Evolutionary conservation across 345 rosid species (phyloP), one percentile per base, ranked within the genome.

Genomic region (Rubroshorea leprosula): DNA sequence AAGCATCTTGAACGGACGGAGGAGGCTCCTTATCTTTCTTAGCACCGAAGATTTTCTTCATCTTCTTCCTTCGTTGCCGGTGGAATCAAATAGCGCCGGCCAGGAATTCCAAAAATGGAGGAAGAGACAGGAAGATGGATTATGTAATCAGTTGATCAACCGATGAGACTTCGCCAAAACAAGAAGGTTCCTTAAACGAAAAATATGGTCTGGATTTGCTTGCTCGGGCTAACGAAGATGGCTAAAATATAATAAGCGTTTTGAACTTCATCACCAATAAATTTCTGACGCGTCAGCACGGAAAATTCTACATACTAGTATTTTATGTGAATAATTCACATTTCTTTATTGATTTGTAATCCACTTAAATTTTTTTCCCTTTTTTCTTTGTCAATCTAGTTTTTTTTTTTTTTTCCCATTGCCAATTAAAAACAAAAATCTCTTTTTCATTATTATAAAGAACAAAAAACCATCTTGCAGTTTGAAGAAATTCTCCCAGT

Each of bases 21-120:
- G 98, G 89, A 25, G 96, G 96, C 54, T 86, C 98, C 68, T 92
- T 92, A 51, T 92, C 86, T 51, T 92, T 92, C 89, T 86, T 86
- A 27, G 53, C 73, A 61, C 98, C 98, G 54, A 92, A 92, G 0
- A 92, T 86, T 72, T 87, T 86, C 86, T 64, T 83, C 98, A 92
- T 92, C 74, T 72, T 76, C 70, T 44, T 44, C 47, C 6, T n/a
- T 58, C 39, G 58, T 52, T 26, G 19, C 53, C 3, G 41, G 9
- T 3, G 9, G 11, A 35, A 2, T 44, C 47, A 44, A 16, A 44
- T 13, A 44, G 2, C 0, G n/a, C 17, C 4, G n/a, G n/a, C n/a
- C 47, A 5, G 14, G 17, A 44, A n/a, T 9, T 14, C 47, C 47
- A 44, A n/a, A 10, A 44, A 44, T 2, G 9, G 12, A 1, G 12